A percentile compares a stretch with the other conserved stretches of the same genome.
Conservation (phyloP, 1,139 yeast species). For the Candida sojae region DNA sequence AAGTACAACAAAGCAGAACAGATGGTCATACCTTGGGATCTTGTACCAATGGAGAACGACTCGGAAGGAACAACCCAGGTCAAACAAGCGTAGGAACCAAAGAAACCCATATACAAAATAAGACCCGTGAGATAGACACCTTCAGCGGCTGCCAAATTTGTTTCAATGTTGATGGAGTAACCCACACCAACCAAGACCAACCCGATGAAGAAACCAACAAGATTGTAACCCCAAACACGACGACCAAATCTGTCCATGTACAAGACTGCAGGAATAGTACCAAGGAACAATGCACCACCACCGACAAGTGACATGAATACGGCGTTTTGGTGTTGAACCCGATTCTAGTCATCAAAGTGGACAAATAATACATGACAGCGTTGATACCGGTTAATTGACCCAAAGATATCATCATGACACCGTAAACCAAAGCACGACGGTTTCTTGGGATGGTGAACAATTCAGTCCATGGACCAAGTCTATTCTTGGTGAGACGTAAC, state of each 20-base stretch:
- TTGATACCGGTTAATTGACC: slow-evolving; percentile 62
- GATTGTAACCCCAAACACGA: slow-evolving; percentile 40
- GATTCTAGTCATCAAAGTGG: slow-evolving; percentile 49
- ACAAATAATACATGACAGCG: slow-evolving; percentile 58
- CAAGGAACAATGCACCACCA: slow-evolving; percentile 59
- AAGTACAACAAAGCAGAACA: slow-evolving; percentile 56
- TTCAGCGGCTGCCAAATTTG: slow-evolving; percentile 47
- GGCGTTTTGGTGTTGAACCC: slow-evolving; percentile 45
- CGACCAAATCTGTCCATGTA: slow-evolving; percentile 65
- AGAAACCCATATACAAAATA: slow-evolving; percentile 62
- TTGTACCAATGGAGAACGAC: slow-evolving; percentile 45
- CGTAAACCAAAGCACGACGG: slow-evolving; percentile 58
- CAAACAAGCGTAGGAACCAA: slow-evolving; percentile 63
- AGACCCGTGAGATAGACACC: slow-evolving; percentile 63
- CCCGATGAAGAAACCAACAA: slow-evolving; percentile 58
- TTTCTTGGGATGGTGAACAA: slow-evolving; percentile 54
- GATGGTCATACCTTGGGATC: slow-evolving; percentile 56
- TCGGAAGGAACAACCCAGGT: slow-evolving; percentile 60
- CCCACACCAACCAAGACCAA: slow-evolving; percentile 59
- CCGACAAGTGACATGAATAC: slow-evolving; percentile 63
- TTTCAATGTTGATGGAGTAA: slow-evolving; percentile 36
- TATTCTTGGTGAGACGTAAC: slow-evolving; percentile 24
- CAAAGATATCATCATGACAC: slow-evolving; percentile 55
- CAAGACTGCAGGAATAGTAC: slow-evolving; percentile 62
- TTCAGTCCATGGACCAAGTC: slow-evolving; percentile 42